A percentile compares a stretch with the other conserved stretches of the same genome.
Evolutionary conservation across 83 land plant species (phyloP).

Genomic region (Picea abies): DNA sequence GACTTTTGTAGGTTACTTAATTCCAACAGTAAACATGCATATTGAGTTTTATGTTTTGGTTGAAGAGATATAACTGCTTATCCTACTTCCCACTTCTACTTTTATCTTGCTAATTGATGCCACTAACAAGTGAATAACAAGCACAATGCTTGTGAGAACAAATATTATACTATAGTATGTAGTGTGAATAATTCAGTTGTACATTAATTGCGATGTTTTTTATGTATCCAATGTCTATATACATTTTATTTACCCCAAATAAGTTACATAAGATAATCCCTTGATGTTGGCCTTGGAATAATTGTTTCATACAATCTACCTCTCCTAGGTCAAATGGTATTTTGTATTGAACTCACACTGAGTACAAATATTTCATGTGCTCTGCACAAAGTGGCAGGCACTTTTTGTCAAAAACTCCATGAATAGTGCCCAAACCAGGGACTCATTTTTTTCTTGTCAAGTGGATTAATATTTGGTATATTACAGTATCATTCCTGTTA

Average conservation of each 20-base stretch:
- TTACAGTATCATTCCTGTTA: slow-evolving; percentile 30
- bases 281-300: no score
- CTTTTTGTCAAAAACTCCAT: slow-evolving; percentile 49
- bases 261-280: no score
- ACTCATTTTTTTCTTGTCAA: slow-evolving; percentile 50
- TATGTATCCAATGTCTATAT: neutral
- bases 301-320: no score
- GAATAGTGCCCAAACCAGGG: slow-evolving; percentile 44
- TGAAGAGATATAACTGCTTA: neutral
- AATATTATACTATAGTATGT: neutral
- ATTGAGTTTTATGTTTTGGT: neutral
- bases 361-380: slow-evolving; percentile 53
- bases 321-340: no score
- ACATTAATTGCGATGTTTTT: neutral
- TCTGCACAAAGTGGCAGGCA: slow-evolving; percentile 62
- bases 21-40: no score
- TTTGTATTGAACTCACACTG: slow-evolving; percentile 12
- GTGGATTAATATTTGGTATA: slow-evolving; percentile 52
- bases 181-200: no score
- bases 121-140: neutral
- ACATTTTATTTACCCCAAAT: no score
- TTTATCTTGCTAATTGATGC: neutral
- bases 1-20: no score
- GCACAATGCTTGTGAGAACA: neutral
- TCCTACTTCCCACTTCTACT: neutral